A percentile compares a stretch with the other conserved stretches of the same genome.
Conservation (phyloP, 2,329 filamentous ascomycete genomes). For the Hymenoscyphus fructigenus region DNA sequence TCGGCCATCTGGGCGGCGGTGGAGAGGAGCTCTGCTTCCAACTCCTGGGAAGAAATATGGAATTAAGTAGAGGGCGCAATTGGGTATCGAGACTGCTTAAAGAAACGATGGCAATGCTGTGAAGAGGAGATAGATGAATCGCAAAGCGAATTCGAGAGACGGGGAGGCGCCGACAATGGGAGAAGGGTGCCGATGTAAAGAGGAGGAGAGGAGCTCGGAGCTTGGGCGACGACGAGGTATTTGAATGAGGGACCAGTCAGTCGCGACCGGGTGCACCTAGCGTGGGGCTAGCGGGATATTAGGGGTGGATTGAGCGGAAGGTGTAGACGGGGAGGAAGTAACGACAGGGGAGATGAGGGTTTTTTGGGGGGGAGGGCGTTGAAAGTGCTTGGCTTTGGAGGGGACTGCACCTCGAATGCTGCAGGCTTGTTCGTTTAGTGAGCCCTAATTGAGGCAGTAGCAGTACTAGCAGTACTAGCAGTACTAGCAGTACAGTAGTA, state of each 20-base stretch:
- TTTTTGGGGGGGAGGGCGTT: not conserved
- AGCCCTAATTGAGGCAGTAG: not conserved
- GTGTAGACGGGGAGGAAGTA: not conserved
- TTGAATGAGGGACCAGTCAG: not conserved
- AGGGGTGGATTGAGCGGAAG: not conserved
- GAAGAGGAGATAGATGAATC: constrained; percentile 10
- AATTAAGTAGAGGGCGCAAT: constrained; percentile 5
- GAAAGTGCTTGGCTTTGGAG: not conserved
- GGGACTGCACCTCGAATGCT: not conserved
- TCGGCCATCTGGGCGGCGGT: constrained; percentile 27
- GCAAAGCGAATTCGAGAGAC: constrained; percentile 11
- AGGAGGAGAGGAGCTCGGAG: constrained; percentile 3
- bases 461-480: too few species aligned
- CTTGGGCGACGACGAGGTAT: constrained; percentile 5
- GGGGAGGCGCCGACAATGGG: constrained; percentile 12
- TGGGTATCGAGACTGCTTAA: constrained; percentile 13
- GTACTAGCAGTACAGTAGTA: not conserved
- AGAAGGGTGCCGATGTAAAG: constrained; percentile 14
- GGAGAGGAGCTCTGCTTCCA: constrained; percentile 23
- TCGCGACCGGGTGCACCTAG: constrained; percentile 1
- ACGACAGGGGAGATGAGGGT: not conserved
- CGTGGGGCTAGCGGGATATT: not conserved
- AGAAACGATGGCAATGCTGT: constrained; percentile 13
- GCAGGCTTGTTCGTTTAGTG: not conserved
- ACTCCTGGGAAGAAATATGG: constrained; percentile 13